Evolutionary conservation across 768 basidiomycete species (phyloP).

Genomic region (Gloeophyllum trabeum): DNA sequence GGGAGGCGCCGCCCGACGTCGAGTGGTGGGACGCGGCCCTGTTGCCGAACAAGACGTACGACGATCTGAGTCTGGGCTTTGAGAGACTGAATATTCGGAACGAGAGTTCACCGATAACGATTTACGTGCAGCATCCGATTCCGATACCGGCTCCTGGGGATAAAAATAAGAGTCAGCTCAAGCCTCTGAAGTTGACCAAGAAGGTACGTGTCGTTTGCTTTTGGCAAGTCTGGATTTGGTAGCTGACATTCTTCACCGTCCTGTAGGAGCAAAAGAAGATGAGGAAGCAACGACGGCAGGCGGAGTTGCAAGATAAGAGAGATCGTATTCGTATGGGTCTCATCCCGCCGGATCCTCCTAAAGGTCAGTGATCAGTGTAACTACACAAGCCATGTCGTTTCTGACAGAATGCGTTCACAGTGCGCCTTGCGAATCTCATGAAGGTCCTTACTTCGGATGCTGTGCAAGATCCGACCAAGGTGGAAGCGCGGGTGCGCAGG

Average conservation of each 20-base stretch:
- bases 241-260: not conserved
- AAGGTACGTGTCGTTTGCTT: slow-evolving; percentile 55
- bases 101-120: slow-evolving; percentile 65
- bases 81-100: slow-evolving; percentile 53
- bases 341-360: slow-evolving; percentile 88
- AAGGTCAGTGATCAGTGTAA: slow-evolving; percentile 38
- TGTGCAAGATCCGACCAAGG: slow-evolving; percentile 93
- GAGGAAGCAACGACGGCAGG: slow-evolving; percentile 78
- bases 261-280: slow-evolving; percentile 89
- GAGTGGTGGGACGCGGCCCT: slow-evolving; percentile 98
- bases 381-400: not conserved
- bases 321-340: slow-evolving; percentile 95
- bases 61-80: slow-evolving; percentile 53
- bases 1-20: slow-evolving; percentile 75
- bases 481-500: slow-evolving; percentile 88
- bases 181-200: slow-evolving; percentile 87
- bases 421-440: slow-evolving; percentile 93
- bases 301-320: slow-evolving; percentile 87
- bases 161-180: slow-evolving; percentile 66
- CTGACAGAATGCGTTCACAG: slow-evolving; percentile 25
- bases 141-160: slow-evolving; percentile 88
- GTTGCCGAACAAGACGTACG: slow-evolving; percentile 71
- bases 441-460: slow-evolving; percentile 95
- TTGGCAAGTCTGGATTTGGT: not conserved
- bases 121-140: slow-evolving; percentile 95